These are phyloP conservation scores for Lepidium aucheri DNA, from an alignment of 345 rosid species.

Conservation along the genomic window DNA sequence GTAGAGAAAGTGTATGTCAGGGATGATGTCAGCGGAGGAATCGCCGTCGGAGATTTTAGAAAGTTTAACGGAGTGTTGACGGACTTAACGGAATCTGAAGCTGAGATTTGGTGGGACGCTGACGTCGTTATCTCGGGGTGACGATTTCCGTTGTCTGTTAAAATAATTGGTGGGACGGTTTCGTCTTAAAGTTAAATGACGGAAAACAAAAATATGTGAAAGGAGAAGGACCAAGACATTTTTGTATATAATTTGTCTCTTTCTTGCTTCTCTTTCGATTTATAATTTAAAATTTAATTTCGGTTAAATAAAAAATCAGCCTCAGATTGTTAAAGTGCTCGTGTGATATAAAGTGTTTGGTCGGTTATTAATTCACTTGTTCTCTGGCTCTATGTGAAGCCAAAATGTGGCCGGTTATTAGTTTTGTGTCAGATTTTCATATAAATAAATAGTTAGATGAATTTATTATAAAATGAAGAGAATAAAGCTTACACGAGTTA, in stretches of 20 bases:
- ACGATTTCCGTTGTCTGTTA: too few species aligned
- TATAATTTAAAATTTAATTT: background rate
- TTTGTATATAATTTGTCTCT: constrained; percentile 7
- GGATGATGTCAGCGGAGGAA: constrained; percentile 38
- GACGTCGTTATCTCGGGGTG: constrained; percentile 38
- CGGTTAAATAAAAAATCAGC: background rate
- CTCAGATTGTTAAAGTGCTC: background rate
- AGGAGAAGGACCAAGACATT: background rate
- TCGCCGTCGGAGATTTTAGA: constrained; percentile 68
- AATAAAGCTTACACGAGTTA: too few species aligned
- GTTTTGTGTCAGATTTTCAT: too few species aligned
- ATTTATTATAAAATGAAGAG: too few species aligned
- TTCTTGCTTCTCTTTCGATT: background rate
- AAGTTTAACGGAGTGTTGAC: constrained; percentile 44
- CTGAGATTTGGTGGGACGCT: constrained; percentile 65
- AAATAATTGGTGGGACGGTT: background rate
- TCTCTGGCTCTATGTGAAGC: background rate
- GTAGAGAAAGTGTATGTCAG: constrained; percentile 41
- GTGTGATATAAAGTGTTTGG: background rate
- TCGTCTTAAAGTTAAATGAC: too few species aligned
- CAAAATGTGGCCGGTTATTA: background rate
- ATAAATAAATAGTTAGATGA: too few species aligned
- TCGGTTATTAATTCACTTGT: background rate
- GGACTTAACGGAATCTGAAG: constrained; percentile 17
- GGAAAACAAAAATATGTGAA: too few species aligned